phyloP scores from a whole-genome alignment of 768 basidiomycete genomes.

The Amanita molliuscula region DNA sequence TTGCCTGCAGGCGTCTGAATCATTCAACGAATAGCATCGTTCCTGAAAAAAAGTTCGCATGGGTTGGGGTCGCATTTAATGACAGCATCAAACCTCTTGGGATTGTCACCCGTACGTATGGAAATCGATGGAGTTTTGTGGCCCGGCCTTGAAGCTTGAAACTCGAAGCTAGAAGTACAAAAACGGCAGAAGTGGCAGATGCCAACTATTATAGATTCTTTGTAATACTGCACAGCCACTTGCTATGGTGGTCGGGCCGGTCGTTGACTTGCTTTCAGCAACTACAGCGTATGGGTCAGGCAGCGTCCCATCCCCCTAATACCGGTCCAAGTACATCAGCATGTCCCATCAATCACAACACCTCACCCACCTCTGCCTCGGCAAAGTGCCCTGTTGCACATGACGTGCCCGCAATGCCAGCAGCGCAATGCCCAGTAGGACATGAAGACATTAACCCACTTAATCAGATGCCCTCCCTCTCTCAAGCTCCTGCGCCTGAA shows the following conservation, averaged over 20 bases:
- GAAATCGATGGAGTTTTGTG: no score
- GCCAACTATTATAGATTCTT: no score
- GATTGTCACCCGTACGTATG: no score
- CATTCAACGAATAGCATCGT: neutral
- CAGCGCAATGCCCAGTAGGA: constrained; percentile 56
- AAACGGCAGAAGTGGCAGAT: no score
- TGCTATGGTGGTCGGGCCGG: no score
- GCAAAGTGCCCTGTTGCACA: constrained; percentile 37
- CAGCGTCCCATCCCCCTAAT: constrained; percentile 18
- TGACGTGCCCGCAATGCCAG: constrained; percentile 21
- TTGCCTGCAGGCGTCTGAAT: no score
- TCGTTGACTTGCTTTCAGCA: neutral
- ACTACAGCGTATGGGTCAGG: constrained; percentile 1
- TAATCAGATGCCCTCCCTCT: constrained; percentile 86
- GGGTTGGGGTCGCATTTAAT: no score
- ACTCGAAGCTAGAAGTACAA: no score
- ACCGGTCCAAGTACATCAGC: constrained; percentile 15
- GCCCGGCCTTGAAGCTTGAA: no score
- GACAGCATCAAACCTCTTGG: no score
- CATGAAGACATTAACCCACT: constrained; percentile 51
- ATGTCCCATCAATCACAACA: constrained; percentile 29
- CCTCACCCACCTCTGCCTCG: constrained; percentile 12
- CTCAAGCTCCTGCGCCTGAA: constrained; percentile 52
- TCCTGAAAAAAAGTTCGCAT: neutral
- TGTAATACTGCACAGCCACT: no score